Evolutionary conservation across 2,329 filamentous ascomycete genomes (phyloP), one percentile per base, ranked within the genome.

Genomic region (Pseudocercospora eumusae): DNA sequence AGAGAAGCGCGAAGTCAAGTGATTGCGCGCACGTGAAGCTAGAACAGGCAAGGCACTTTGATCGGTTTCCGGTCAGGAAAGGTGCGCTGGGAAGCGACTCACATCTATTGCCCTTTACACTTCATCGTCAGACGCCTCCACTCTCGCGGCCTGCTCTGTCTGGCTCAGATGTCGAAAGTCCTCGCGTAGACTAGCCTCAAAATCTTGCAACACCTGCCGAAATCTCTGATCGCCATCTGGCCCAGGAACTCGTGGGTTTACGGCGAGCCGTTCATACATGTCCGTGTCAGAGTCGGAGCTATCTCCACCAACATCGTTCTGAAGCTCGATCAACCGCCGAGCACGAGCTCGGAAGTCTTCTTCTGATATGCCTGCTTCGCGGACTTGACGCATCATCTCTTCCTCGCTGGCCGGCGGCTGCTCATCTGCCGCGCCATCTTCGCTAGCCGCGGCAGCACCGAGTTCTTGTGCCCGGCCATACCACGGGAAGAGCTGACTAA

Each of bases 401-500:
- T 72, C 71, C 25, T 69, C 63, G 21, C 59, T 66, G 1, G 66
- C 63, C 21, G 69, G 68, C 7, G 65, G 59, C 13, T 56, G 61
- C 3, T 62, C 60, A 6, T 61, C 59, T 9, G 42, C 57, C 18
- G 59, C 60, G 3, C 49, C 64, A 6, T 28, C 31, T 52, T 31
- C 64, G 52, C 47, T 59, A n/a, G 57, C 56, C 11, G 55, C 58
- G 2, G 56, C 54, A 20, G 50, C 59, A n/a, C 45, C 56, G 3
- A 45, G 40, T 56, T 18, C 60, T 61, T 23, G 53, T 36, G 10
- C 18, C 20, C 42, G 61, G 20, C 56, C 55, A 52, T 62, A 71
- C 70, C 72, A 72, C 0, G 72, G 71, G 54, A 73, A 74, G 1
- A 73, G 63, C 7, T 68, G 63, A 1, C 66, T 50, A 59, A 74